Evolutionary conservation across 768 basidiomycete genomes (phyloP).

Genomic region (Lactarius hatsudake): DNA sequence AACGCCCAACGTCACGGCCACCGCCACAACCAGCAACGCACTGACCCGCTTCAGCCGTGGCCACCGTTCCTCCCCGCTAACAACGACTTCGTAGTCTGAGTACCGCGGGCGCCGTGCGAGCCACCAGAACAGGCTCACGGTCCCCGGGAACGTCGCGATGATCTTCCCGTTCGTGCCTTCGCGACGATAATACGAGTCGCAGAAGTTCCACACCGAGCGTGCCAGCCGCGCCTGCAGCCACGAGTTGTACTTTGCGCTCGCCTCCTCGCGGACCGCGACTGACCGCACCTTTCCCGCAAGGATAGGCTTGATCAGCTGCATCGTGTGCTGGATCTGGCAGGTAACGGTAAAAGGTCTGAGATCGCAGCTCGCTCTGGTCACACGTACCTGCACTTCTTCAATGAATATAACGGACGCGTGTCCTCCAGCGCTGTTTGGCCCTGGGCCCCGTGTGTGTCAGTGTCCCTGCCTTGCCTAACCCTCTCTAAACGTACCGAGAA

Average conservation of each 20-base stretch:
- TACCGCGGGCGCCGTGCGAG: constrained; percentile 42
- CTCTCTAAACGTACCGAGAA: constrained; percentile 18
- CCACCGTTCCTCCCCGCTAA: constrained; percentile 36
- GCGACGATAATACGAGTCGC: constrained; percentile 52
- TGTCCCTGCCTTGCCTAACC: neutral
- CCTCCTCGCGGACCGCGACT: constrained; percentile 47
- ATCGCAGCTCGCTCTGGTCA: neutral
- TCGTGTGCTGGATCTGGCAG: constrained; percentile 45
- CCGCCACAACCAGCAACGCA: neutral
- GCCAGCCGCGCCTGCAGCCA: constrained; percentile 49
- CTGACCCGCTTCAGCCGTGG: neutral
- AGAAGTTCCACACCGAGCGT: constrained; percentile 52
- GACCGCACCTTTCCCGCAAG: constrained; percentile 47
- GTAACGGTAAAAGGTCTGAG: constrained; percentile 12
- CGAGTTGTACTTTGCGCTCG: constrained; percentile 48
- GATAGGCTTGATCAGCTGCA: constrained; percentile 53
- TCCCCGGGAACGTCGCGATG: constrained; percentile 53
- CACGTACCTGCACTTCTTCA: constrained; percentile 51
- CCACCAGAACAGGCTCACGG: constrained; percentile 53
- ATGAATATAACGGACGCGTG: constrained; percentile 58
- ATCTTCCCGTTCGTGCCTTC: constrained; percentile 40
- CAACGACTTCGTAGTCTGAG: constrained; percentile 43
- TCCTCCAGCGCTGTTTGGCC: constrained; percentile 54
- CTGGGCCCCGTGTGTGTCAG: constrained; percentile 11
- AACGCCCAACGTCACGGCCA: neutral